Evolutionary conservation across 345 rosid genomes (phyloP).

Genomic region (Boechera divaricarpa): DNA sequence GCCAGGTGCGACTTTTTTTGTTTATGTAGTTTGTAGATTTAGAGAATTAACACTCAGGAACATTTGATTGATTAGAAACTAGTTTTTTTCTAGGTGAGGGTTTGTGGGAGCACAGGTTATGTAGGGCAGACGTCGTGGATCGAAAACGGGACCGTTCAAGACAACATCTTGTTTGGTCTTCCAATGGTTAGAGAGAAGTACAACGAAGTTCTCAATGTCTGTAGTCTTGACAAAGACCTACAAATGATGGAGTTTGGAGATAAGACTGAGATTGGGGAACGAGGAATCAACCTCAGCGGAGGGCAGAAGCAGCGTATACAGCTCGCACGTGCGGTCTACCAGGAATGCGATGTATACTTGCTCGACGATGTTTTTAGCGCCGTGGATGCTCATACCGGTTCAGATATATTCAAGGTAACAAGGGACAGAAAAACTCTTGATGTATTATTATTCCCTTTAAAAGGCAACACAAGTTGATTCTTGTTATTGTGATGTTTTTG

Average conservation of each 20-base stretch:
- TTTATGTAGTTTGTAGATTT: not conserved
- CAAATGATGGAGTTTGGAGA: conserved; percentile 98
- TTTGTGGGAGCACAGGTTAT: conserved; percentile 83
- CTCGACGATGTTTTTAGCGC: conserved; percentile 97
- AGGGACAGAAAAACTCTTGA: not conserved
- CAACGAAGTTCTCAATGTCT: conserved; percentile 69
- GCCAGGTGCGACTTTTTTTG: conserved; percentile 56
- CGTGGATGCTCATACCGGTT: conserved; percentile 97
- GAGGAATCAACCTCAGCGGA: conserved; percentile 96
- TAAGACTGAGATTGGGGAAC: conserved; percentile 95
- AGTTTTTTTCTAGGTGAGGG: conserved; percentile 56
- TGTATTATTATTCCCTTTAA: conserved; percentile 17
- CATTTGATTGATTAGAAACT: not conserved
- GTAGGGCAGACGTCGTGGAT: conserved; percentile 99
- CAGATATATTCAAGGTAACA: conserved; percentile 84
- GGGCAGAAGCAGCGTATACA: conserved; percentile 98
- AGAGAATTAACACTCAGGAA: not conserved
- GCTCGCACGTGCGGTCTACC: conserved; percentile 92
- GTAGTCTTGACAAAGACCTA: conserved; percentile 81
- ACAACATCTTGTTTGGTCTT: conserved; percentile 85
- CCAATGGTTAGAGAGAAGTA: conserved; percentile 72
- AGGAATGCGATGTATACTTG: conserved; percentile 84
- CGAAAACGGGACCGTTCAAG: conserved; percentile 86
- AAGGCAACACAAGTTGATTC: conserved; percentile 27
- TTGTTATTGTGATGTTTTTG: conserved; percentile 21